Base-by-base conservation (phyloP, 2,329 filamentous ascomycete species). In the Canariomyces notabilis region DNA sequence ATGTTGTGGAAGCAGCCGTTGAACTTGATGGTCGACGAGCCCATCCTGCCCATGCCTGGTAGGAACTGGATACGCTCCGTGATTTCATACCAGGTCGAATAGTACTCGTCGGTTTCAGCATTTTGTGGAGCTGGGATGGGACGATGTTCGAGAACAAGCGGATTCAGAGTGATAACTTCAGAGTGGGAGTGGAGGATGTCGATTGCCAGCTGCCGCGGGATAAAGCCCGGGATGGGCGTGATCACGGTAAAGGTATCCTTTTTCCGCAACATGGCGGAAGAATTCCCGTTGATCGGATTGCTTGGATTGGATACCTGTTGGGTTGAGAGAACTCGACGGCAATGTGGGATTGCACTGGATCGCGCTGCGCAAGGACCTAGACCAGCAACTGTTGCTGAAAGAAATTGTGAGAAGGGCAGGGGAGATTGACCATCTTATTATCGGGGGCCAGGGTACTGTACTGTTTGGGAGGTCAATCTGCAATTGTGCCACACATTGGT, bases 81-180 rank as follows among this genome's bases (percentile, higher is more conserved):
- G 59, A 87, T 85, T 64, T 86, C 81, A 63, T 87, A 87, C 83
- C 83, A 87, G 22, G 82, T 83, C 52, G 80, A 80, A 65, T 83
- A 87, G 66, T 75, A 87, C 64, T 87, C 83, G 64, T 87, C 83
- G 54, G 80, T 69, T 46, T 79, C 75, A 53, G 82, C 82, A 65
- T 83, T 73, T 66, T 80, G 81, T 21, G 83, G 83, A 2, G 83
- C 80, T 43, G 80, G 71, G 61, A 85, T 83, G 49, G 79, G 67
- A 53, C 78, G 77, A 67, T 82, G 76, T 31, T 70, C 69, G 49
- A 83, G 74, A 21, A 87, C 82, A 40, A 87, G 76, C 4, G 83
- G 83, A 57, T 85, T 85, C 50, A 87, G 67, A 26, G 78, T 81
- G 67, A 86, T 85, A 63, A 86, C 78, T 60, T 87, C 82, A 61